These are phyloP conservation scores for Heliosperma pusillum DNA, from an alignment of 148 eudicot genomes.

Conservation along the genomic window DNA sequence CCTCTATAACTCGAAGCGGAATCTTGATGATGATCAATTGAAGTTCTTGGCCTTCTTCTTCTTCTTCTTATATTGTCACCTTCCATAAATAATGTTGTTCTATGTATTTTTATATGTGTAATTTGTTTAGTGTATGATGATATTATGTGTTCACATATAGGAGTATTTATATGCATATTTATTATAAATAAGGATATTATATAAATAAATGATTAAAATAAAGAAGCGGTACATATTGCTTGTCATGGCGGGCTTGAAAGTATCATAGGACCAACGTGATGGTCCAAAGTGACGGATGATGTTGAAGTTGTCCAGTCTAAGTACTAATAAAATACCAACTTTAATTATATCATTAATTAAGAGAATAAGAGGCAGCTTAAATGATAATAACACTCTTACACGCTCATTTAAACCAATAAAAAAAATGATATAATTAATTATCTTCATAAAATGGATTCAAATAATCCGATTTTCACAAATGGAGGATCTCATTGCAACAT, in stretches of 20 bases:
- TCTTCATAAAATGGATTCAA: too few relatives aligned
- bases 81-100: conserved; percentile 1
- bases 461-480: too few relatives aligned
- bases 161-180: too few relatives aligned
- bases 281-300: conserved; percentile 39
- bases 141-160: not conserved
- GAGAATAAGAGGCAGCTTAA: too few relatives aligned
- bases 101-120: not conserved
- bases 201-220: not conserved
- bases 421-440: too few relatives aligned
- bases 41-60: conserved; percentile 8
- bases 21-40: not conserved
- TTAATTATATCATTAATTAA: too few relatives aligned
- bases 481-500: too few relatives aligned
- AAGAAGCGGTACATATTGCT: not conserved
- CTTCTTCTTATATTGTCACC: conserved; percentile 15
- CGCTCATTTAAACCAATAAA: too few relatives aligned
- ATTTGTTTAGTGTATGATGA: not conserved
- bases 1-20: conserved; percentile 31
- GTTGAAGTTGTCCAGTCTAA: conserved; percentile 17
- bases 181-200: not conserved
- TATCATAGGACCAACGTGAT: not conserved
- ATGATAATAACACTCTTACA: too few relatives aligned
- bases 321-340: too few relatives aligned
- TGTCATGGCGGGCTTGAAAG: conserved; percentile 34